Percentiles rank a stretch among this genome's conserved stretches.
These are phyloP conservation scores for Teratosphaeriaceae sp. DNA, from an alignment of 2,329 filamentous ascomycete genomes.

Conservation along the genomic window DNA sequence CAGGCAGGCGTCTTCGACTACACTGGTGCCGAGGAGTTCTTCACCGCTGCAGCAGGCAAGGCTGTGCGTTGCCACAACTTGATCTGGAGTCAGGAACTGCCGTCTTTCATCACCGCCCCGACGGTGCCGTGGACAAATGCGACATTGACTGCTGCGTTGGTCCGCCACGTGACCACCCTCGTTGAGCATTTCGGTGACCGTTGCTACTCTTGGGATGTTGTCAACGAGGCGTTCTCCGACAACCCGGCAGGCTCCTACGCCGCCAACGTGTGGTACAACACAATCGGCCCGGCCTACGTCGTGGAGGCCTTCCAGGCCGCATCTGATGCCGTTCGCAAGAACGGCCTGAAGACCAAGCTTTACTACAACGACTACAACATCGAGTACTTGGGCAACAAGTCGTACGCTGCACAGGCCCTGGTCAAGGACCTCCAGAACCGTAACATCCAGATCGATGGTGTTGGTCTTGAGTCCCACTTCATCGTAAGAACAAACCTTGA, in stretches of 20 bases:
- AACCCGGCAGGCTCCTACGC: constrained; percentile 44
- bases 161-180: constrained; percentile 55
- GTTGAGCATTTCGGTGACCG: constrained; percentile 53
- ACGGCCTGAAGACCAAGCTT: constrained; percentile 51
- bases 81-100: constrained; percentile 49
- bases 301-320: constrained; percentile 52
- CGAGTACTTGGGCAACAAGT: constrained; percentile 47
- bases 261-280: constrained; percentile 47
- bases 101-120: constrained; percentile 43
- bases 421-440: constrained; percentile 30
- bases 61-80: constrained; percentile 58
- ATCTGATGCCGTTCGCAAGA: constrained; percentile 46
- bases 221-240: constrained; percentile 58
- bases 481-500: too few species aligned
- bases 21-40: constrained; percentile 47
- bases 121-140: constrained; percentile 50
- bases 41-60: constrained; percentile 34
- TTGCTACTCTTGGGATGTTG: constrained; percentile 59
- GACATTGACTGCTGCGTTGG: constrained; percentile 50
- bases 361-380: constrained; percentile 60
- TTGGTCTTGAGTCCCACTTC: constrained; percentile 57
- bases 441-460: constrained; percentile 49
- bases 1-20: constrained; percentile 51
- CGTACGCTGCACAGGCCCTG: constrained; percentile 28
- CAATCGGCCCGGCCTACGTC: constrained; percentile 53